phyloP scores from a whole-genome alignment of 1,284 basidiomycete genomes.

The Porodaedalea pini region DNA sequence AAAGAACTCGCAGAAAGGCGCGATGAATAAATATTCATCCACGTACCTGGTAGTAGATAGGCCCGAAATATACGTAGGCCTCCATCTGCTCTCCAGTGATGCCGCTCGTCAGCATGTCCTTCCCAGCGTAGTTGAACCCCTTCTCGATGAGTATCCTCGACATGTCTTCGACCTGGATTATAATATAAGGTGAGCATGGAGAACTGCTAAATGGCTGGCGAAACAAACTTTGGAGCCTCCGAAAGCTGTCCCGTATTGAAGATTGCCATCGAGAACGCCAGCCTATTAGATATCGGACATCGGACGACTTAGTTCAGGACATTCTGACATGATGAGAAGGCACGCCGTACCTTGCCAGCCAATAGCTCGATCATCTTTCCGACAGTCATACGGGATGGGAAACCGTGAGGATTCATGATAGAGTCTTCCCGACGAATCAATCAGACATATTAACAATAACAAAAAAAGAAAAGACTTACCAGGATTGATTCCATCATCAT shows the following conservation, averaged over 20 bases:
- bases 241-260: conserved; percentile 95
- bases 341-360: conserved; percentile 79
- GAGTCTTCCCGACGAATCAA: conserved; percentile 58
- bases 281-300: conserved; percentile 45
- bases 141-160: conserved; percentile 90
- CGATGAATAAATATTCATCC: too few relatives aligned
- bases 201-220: conserved; percentile 10
- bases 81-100: conserved; percentile 97
- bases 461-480: conserved; percentile 43
- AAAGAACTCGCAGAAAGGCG: conserved; percentile 9
- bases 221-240: conserved; percentile 86
- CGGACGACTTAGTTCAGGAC: conserved; percentile 3
- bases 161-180: conserved; percentile 97
- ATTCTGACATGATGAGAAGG: conserved; percentile 12
- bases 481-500: conserved; percentile 92
- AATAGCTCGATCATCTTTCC: conserved; percentile 99
- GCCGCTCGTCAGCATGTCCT: conserved; percentile 97
- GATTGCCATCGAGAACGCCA: conserved; percentile 82
- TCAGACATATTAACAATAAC: conserved; percentile 2
- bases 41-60: conserved; percentile 93
- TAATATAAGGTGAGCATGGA: too few relatives aligned
- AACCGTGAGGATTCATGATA: conserved; percentile 99
- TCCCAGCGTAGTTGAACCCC: conserved; percentile 96
- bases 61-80: conserved; percentile 97
- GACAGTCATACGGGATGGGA: conserved; percentile 99